Conservation (phyloP, 164 flowering plant genomes). For the Aristolochia contorta region DNA sequence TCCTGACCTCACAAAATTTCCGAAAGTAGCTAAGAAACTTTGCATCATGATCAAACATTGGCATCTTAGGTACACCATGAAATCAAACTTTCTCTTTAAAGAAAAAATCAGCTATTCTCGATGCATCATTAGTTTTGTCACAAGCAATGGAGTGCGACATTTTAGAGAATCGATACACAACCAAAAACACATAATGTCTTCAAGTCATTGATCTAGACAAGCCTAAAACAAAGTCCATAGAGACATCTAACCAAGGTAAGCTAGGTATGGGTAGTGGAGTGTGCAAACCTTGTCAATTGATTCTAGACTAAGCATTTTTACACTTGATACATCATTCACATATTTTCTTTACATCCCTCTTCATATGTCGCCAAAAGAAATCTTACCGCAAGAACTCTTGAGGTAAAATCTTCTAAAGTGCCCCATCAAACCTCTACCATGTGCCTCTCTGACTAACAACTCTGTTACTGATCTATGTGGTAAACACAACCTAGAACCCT, state of each 20-base stretch:
- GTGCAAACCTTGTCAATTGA: neutral
- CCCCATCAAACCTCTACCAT: neutral
- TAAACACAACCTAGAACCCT: no score
- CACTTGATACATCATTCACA: neutral
- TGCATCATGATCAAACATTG: neutral
- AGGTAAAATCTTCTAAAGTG: neutral
- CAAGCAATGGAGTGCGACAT: neutral
- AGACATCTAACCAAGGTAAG: no score
- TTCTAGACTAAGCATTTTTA: neutral
- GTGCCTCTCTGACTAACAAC: neutral
- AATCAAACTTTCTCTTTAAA: neutral
- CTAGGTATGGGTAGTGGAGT: no score
- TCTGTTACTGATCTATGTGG: no score
- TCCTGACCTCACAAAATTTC: neutral
- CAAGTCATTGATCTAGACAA: neutral
- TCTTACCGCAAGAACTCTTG: neutral
- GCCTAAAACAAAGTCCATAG: neutral
- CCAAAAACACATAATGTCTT: neutral
- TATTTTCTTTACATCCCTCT: neutral
- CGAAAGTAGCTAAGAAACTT: neutral
- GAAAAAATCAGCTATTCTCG: neutral
- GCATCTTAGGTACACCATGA: neutral
- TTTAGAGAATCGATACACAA: neutral
- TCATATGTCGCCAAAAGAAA: neutral
- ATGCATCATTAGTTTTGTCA: neutral